Conservation (phyloP, 1,139 yeast species). For the Sugiyamaella grinbergsii region DNA sequence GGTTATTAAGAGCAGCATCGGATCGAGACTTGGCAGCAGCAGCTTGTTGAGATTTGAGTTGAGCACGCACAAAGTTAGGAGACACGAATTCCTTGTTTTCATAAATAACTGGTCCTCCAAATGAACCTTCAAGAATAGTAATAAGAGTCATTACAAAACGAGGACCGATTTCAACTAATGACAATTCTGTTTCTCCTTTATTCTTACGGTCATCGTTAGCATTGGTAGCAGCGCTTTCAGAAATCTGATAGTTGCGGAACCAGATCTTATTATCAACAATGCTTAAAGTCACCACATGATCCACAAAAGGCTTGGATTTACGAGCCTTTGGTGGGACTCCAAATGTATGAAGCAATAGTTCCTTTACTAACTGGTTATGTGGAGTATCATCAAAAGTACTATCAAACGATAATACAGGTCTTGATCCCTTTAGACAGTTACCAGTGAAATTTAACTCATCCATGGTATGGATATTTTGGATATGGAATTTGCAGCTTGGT, state of each 20-base stretch:
- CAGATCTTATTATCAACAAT: conserved; percentile 93
- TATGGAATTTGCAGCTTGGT: conserved; percentile 90
- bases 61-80: conserved; percentile 94
- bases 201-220: conserved; percentile 35
- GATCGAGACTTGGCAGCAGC: conserved; percentile 75
- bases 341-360: conserved; percentile 79
- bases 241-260: conserved; percentile 93
- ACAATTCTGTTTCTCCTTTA: conserved; percentile 53
- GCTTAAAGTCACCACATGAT: conserved; percentile 91
- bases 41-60: conserved; percentile 77
- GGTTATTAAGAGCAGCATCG: conserved; percentile 76
- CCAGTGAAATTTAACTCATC: conserved; percentile 97
- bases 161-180: conserved; percentile 94
- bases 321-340: conserved; percentile 98
- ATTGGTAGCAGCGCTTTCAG: conserved; percentile 62
- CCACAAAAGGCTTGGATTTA: conserved; percentile 90
- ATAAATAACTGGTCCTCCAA: conserved; percentile 96
- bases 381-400: conserved; percentile 64
- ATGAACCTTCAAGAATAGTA: conserved; percentile 92
- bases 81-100: conserved; percentile 96
- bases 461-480: conserved; percentile 93
- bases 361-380: conserved; percentile 77
- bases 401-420: conserved; percentile 94
- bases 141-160: conserved; percentile 92
- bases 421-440: conserved; percentile 90